These are phyloP conservation scores for Ustilago tritici DNA, from an alignment of 1,284 basidiomycete species.

Conservation along the genomic window DNA sequence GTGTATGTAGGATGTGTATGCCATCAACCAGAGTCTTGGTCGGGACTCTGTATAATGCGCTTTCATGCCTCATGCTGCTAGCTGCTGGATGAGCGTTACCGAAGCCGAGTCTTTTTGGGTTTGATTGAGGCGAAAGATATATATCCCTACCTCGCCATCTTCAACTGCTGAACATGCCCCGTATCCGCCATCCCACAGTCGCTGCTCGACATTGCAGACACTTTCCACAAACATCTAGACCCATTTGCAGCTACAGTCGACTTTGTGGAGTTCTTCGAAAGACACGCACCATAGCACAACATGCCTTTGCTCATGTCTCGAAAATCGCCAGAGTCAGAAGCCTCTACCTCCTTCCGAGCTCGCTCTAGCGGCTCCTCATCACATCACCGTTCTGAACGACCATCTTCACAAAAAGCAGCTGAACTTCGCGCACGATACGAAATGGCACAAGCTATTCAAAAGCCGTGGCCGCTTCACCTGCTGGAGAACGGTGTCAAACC, in stretches of 20 bases:
- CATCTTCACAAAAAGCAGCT: constrained; percentile 22
- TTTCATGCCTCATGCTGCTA: constrained; percentile 3
- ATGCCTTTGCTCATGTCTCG: constrained; percentile 35
- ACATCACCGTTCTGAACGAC: constrained; percentile 8
- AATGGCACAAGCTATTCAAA: constrained; percentile 52
- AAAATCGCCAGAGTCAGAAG: constrained; percentile 21
- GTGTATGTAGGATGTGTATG: constrained; percentile 2
- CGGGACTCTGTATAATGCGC: neutral
- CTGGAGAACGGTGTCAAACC: constrained; percentile 48
- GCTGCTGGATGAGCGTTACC: neutral
- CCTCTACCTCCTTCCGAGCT: constrained; percentile 22
- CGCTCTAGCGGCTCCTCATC: constrained; percentile 22
- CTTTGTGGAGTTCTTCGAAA: neutral
- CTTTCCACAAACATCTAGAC: neutral
- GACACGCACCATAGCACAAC: neutral
- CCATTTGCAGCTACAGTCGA: neutral
- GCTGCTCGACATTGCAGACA: neutral
- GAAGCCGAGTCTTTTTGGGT: neutral
- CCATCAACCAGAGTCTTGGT: neutral
- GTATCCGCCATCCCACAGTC: neutral
- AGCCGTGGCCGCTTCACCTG: constrained; percentile 48
- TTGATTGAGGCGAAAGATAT: constrained; percentile 5
- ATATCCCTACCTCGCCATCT: constrained; percentile 2
- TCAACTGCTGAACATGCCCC: neutral
- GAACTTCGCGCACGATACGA: constrained; percentile 45